Evolutionary conservation across 2,329 filamentous ascomycete genomes (phyloP).

Genomic region (Aureobasidium uvarum): DNA sequence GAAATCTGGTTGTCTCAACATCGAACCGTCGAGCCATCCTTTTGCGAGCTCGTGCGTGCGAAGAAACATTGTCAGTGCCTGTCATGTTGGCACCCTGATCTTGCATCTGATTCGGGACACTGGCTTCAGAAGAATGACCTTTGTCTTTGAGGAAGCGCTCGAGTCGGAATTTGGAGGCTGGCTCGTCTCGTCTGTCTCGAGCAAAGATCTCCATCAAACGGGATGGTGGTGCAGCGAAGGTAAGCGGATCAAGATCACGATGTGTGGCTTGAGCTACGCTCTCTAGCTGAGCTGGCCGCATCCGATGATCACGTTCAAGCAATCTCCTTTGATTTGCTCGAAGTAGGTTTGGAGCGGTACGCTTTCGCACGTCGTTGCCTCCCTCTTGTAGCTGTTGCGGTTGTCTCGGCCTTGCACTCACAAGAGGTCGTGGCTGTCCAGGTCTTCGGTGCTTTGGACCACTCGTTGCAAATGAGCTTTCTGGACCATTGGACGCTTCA

Average conservation of each 20-base stretch:
- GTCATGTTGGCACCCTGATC: neutral
- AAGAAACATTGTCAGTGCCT: slow-evolving; percentile 22
- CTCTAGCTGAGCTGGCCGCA: slow-evolving; percentile 23
- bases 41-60: slow-evolving; percentile 33
- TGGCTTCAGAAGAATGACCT: neutral
- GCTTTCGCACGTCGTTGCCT: neutral
- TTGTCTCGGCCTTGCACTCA: neutral
- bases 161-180: slow-evolving; percentile 34
- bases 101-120: neutral
- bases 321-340: neutral
- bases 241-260: slow-evolving; percentile 13
- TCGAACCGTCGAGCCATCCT: slow-evolving; percentile 48
- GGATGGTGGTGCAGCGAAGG: slow-evolving; percentile 17
- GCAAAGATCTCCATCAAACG: slow-evolving; percentile 29
- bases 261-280: neutral
- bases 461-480: neutral
- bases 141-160: slow-evolving; percentile 32
- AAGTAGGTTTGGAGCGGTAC: neutral
- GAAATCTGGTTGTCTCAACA: slow-evolving; percentile 46
- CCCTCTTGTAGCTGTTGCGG: neutral
- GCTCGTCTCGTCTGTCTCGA: slow-evolving; percentile 28
- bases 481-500: neutral
- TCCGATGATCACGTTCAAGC: slow-evolving; percentile 19
- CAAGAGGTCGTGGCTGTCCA: neutral
- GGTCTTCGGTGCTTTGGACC: neutral